Evolutionary conservation across 2,329 filamentous ascomycete genomes (phyloP).

Genomic region (Nectriaceae sp.): DNA sequence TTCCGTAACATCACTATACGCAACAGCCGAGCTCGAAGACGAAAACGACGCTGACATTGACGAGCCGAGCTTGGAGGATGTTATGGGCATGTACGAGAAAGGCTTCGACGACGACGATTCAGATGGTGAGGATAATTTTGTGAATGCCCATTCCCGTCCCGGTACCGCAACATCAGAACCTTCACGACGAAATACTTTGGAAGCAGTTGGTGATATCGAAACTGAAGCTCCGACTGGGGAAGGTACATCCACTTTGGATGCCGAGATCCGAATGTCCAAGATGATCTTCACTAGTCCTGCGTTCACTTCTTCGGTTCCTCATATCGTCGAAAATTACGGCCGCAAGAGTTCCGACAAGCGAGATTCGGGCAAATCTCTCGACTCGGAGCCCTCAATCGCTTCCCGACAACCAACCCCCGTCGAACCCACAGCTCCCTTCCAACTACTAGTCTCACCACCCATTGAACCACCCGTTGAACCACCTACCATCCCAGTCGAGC

Average conservation of each 20-base stretch:
- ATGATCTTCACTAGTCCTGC: slow-evolving; percentile 42
- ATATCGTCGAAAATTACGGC: slow-evolving; percentile 35
- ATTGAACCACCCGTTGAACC: slow-evolving; percentile 18
- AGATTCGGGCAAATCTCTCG: slow-evolving; percentile 54
- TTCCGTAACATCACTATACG: slow-evolving; percentile 65
- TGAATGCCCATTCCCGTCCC: slow-evolving; percentile 15
- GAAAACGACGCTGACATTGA: slow-evolving; percentile 48
- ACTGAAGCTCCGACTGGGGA: slow-evolving; percentile 17
- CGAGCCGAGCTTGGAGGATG: slow-evolving; percentile 64
- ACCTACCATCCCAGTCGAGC: slow-evolving; percentile 33
- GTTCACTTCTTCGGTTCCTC: slow-evolving; percentile 42
- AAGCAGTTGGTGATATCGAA: slow-evolving; percentile 19
- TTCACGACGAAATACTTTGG: slow-evolving; percentile 9
- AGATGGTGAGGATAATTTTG: slow-evolving; percentile 35
- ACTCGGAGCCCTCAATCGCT: slow-evolving; percentile 34
- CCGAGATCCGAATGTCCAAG: slow-evolving; percentile 42
- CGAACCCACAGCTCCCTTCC: slow-evolving; percentile 8
- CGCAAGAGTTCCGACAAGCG: slow-evolving; percentile 41
- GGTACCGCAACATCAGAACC: not conserved
- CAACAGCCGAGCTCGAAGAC: slow-evolving; percentile 19
- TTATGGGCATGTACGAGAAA: slow-evolving; percentile 70
- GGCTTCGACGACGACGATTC: slow-evolving; percentile 53
- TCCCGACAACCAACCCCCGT: slow-evolving; percentile 22
- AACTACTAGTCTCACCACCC: slow-evolving; percentile 14
- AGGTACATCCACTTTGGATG: slow-evolving; percentile 34